These are phyloP conservation scores for Fagopyrum tataricum DNA, from an alignment of 148 eudicot genomes.

Conservation along the genomic window DNA sequence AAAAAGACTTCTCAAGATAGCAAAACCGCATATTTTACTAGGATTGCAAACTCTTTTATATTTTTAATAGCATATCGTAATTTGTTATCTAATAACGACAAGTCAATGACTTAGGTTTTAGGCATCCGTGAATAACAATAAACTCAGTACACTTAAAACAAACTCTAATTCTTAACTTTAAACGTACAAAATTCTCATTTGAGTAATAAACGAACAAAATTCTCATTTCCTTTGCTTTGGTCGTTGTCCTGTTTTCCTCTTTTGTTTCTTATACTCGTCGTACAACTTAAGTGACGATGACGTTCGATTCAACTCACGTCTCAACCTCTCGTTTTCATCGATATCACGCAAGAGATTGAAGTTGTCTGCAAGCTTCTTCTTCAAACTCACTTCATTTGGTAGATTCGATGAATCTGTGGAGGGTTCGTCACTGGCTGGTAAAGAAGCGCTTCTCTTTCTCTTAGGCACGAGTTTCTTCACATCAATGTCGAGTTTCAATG, in stretches of 20 bases:
- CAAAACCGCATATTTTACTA: no score
- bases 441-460: slow-evolving; percentile 33
- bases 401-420: slow-evolving; percentile 7
- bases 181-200: slow-evolving; percentile 5
- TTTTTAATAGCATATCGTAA: no score
- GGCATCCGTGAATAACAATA: neutral
- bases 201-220: neutral
- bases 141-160: neutral
- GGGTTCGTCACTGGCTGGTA: slow-evolving; percentile 15
- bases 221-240: slow-evolving; percentile 15
- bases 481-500: slow-evolving; percentile 27
- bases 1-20: no score
- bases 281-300: slow-evolving; percentile 36
- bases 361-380: slow-evolving; percentile 58
- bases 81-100: no score
- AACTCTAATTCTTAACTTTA: neutral
- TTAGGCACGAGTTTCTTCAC: slow-evolving; percentile 36
- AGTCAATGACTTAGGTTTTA: neutral
- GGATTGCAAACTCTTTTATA: no score
- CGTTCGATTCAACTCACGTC: slow-evolving; percentile 47
- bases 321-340: slow-evolving; percentile 50
- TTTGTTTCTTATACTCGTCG: slow-evolving; percentile 45
- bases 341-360: slow-evolving; percentile 51
- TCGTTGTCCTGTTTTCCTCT: slow-evolving; percentile 18
- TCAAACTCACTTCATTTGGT: slow-evolving; percentile 51